These are phyloP conservation scores for Komagataella pastoris DNA, from an alignment of 805 yeast genomes.

Conservation along the genomic window DNA sequence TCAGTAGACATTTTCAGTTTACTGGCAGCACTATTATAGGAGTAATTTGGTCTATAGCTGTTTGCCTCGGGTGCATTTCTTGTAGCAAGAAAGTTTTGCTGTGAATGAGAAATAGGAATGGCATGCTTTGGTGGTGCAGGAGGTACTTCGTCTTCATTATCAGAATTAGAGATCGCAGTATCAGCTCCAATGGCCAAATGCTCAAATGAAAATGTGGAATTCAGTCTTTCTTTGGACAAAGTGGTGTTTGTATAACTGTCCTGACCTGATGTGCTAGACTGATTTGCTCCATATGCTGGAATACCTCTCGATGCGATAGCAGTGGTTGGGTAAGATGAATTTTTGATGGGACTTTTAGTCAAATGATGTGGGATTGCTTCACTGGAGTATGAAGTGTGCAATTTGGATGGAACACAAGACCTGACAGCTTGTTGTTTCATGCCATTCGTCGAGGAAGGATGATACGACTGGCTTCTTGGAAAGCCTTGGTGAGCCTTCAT, in stretches of 20 bases:
- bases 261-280: neutral
- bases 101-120: neutral
- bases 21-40: constrained; percentile 9
- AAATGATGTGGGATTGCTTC: neutral
- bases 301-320: neutral
- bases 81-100: neutral
- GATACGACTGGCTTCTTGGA: neutral
- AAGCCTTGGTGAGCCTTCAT: neutral
- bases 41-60: constrained; percentile 1
- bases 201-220: neutral
- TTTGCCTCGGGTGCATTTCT: neutral
- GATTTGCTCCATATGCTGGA: neutral
- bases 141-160: neutral
- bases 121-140: neutral
- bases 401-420: neutral
- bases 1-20: constrained; percentile 18
- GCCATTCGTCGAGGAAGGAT: neutral
- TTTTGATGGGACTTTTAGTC: neutral
- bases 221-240: neutral
- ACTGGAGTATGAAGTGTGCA: neutral
- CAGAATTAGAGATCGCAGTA: neutral
- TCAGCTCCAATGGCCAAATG: neutral
- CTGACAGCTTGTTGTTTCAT: neutral
- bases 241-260: neutral
- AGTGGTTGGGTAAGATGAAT: neutral